These are phyloP conservation scores for Rhexocercosporidium sp. DNA, from an alignment of 2,329 filamentous ascomycete species.

Conservation along the genomic window DNA sequence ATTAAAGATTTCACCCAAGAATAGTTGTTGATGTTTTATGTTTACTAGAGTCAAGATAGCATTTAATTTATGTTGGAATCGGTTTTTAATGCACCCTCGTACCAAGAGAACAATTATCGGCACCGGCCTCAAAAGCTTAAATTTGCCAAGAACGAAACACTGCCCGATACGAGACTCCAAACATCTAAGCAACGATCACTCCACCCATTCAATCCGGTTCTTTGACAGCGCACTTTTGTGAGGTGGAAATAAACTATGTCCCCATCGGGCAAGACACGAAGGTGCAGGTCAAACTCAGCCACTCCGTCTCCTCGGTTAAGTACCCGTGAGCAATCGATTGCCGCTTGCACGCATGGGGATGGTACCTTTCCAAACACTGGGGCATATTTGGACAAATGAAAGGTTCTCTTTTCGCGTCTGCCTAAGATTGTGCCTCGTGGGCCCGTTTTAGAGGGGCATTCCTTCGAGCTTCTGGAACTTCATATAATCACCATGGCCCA, in stretches of 20 bases:
- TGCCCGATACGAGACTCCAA: slow-evolving; percentile 4
- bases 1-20: not conserved
- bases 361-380: not conserved
- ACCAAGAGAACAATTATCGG: not conserved
- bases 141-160: not conserved
- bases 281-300: slow-evolving; percentile 2
- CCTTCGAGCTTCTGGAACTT: slow-evolving; percentile 15
- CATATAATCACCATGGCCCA: slow-evolving; percentile 13
- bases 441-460: not conserved
- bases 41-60: not conserved
- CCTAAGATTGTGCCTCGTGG: slow-evolving; percentile 6
- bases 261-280: slow-evolving; percentile 10
- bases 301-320: slow-evolving; percentile 4
- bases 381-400: slow-evolving; percentile 5
- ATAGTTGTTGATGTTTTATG: not conserved
- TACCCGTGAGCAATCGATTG: not conserved
- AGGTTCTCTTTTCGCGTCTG: slow-evolving; percentile 2
- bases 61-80: not conserved
- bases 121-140: not conserved
- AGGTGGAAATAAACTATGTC: slow-evolving; percentile 16
- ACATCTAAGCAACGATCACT: not conserved
- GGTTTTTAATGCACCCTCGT: no score
- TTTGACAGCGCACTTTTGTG: slow-evolving; percentile 7
- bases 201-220: not conserved
- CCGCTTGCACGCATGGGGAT: slow-evolving; percentile 5